Evolutionary conservation across 2,329 filamentous ascomycete species (phyloP).

Genomic region (Penicillium psychrosexuale): DNA sequence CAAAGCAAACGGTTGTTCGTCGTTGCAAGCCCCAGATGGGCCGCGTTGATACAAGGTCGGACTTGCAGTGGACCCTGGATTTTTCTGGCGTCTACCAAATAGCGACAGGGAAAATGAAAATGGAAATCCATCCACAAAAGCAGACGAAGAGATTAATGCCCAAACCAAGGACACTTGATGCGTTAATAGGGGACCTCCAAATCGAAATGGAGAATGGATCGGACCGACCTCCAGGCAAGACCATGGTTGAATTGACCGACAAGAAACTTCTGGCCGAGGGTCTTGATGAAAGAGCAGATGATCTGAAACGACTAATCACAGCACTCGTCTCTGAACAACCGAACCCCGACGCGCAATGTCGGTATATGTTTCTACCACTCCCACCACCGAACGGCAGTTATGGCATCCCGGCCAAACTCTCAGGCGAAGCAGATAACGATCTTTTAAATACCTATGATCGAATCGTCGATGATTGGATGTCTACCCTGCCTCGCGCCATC

Average conservation of each 20-base stretch:
- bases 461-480: constrained; percentile 39
- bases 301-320: constrained; percentile 29
- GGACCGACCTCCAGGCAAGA: constrained; percentile 20
- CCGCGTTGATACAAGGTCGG: constrained; percentile 11
- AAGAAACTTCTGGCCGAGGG: constrained; percentile 31
- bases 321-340: constrained; percentile 6
- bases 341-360: constrained; percentile 6
- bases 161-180: constrained; percentile 19
- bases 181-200: constrained; percentile 23
- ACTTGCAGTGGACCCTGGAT: constrained; percentile 31
- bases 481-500: constrained; percentile 31
- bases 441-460: constrained; percentile 35
- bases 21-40: constrained; percentile 4
- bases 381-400: constrained; percentile 14
- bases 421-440: constrained; percentile 13
- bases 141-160: background rate
- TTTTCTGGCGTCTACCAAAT: constrained; percentile 16
- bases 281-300: constrained; percentile 36
- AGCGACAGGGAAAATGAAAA: constrained; percentile 17
- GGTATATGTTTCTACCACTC: constrained; percentile 23
- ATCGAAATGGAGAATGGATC: constrained; percentile 4
- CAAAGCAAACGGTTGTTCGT: constrained; percentile 5
- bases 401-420: constrained; percentile 5
- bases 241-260: constrained; percentile 36
- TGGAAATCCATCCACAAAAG: background rate